Evolutionary conservation across 129 eudicot genomes (phyloP).

Genomic region (Tagetes erecta): DNA sequence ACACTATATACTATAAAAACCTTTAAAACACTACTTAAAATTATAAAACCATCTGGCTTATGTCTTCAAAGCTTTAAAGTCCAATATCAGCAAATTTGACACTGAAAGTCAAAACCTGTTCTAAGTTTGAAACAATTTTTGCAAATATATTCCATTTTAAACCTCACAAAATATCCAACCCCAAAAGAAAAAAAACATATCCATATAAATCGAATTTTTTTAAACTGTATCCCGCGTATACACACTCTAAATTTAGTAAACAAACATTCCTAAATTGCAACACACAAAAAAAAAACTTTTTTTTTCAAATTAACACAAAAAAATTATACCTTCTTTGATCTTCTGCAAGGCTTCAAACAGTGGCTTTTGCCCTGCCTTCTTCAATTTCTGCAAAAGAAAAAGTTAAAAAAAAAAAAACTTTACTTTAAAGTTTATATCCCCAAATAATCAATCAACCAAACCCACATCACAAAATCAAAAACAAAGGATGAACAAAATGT

Average conservation of each 20-base stretch:
- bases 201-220: neutral
- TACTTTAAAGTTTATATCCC: neutral
- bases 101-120: neutral
- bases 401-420: neutral
- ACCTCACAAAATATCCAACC: neutral
- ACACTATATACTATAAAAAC: neutral
- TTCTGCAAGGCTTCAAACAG: constrained; percentile 66
- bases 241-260: neutral
- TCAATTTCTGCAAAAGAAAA: constrained; percentile 47
- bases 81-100: constrained; percentile 11
- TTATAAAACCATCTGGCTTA: neutral
- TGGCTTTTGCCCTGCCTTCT: constrained; percentile 56
- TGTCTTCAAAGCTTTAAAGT: neutral
- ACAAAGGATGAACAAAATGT: neutral
- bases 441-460: neutral
- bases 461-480: neutral
- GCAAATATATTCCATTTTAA: neutral
- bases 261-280: neutral
- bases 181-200: neutral
- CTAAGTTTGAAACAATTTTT: constrained; percentile 5
- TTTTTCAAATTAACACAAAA: too few relatives aligned
- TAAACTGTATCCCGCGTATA: neutral
- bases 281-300: neutral
- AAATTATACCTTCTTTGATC: constrained; percentile 48
- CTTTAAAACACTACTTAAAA: neutral